phyloP scores from a whole-genome alignment of 768 basidiomycete species.

The Kwoniella heveanensis region DNA sequence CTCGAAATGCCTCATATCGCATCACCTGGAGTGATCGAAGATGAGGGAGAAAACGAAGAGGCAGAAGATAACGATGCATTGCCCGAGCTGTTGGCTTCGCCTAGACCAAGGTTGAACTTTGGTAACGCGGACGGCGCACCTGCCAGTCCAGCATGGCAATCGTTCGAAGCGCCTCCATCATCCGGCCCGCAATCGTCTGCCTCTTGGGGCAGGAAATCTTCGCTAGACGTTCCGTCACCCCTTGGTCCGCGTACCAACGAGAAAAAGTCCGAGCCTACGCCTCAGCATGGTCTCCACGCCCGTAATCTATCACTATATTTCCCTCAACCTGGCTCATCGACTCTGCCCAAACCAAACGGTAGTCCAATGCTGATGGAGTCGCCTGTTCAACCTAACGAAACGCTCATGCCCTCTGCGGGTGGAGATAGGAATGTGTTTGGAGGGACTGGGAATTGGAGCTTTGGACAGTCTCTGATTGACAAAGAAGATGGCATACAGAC shows the following conservation, averaged over 20 bases:
- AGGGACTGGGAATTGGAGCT: conserved; percentile 59
- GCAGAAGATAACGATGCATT: conserved; percentile 24
- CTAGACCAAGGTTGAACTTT: conserved; percentile 19
- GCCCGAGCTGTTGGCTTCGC: conserved; percentile 23
- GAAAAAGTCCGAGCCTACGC: conserved; percentile 37
- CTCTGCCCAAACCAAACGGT: conserved; percentile 63
- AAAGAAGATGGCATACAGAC: conserved; percentile 20
- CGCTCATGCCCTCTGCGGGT: conserved; percentile 55
- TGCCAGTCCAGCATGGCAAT: conserved; percentile 32
- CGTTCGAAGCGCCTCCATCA: conserved; percentile 20
- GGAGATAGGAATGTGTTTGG: conserved; percentile 69
- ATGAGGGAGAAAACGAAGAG: conserved; percentile 5
- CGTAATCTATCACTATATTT: conserved; percentile 91
- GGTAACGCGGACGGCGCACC: conserved; percentile 14
- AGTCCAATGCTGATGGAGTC: conserved; percentile 59
- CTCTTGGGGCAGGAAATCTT: conserved; percentile 17
- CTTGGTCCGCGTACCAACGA: conserved; percentile 16
- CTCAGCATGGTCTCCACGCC: conserved; percentile 66
- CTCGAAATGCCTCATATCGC: conserved; percentile 11
- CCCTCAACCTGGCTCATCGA: conserved; percentile 70
- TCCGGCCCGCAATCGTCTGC: conserved; percentile 20
- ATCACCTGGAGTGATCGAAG: conserved; percentile 8
- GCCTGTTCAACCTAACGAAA: conserved; percentile 53
- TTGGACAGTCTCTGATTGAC: conserved; percentile 26
- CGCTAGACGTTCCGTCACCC: conserved; percentile 22